phyloP scores from a whole-genome alignment of 306 rosid genomes.

The Cucumis cinereus region DNA sequence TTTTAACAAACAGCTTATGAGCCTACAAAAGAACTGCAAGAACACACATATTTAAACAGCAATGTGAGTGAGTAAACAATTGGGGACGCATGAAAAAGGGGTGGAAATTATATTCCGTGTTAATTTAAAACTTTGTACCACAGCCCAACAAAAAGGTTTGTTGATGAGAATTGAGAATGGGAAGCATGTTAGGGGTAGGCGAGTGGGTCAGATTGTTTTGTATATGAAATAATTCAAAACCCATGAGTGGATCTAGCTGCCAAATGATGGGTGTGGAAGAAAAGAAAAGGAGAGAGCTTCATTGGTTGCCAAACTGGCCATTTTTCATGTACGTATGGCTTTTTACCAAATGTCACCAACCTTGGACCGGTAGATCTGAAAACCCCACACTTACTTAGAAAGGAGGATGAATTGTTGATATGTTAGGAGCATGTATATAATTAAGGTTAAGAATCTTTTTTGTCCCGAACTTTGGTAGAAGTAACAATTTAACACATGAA shows the following conservation, averaged over 20 bases:
- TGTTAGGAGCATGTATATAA: too few relatives aligned
- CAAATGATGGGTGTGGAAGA: not conserved
- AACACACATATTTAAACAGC: constrained; percentile 10
- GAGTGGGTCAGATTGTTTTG: not conserved
- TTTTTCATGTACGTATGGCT: not conserved
- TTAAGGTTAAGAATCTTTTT: too few relatives aligned
- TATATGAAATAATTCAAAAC: not conserved
- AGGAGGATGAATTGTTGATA: not conserved
- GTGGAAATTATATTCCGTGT: not conserved
- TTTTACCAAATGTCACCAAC: constrained; percentile 3
- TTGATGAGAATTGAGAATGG: constrained; percentile 9
- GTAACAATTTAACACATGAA: too few relatives aligned
- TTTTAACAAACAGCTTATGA: not conserved
- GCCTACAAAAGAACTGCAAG: not conserved
- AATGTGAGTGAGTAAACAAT: not conserved
- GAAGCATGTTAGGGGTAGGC: not conserved
- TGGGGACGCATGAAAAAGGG: not conserved
- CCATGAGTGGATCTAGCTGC: constrained; percentile 3
- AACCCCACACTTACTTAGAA: not conserved
- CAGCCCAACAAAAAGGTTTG: not conserved
- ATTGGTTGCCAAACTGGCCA: constrained; percentile 4
- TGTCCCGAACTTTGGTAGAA: too few relatives aligned
- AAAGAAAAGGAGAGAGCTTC: not conserved
- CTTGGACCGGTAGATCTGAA: not conserved
- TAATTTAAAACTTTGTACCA: not conserved